These are phyloP conservation scores for Theileria sp. DNA, from an alignment of 169 alveolate species.

Conservation along the genomic window DNA sequence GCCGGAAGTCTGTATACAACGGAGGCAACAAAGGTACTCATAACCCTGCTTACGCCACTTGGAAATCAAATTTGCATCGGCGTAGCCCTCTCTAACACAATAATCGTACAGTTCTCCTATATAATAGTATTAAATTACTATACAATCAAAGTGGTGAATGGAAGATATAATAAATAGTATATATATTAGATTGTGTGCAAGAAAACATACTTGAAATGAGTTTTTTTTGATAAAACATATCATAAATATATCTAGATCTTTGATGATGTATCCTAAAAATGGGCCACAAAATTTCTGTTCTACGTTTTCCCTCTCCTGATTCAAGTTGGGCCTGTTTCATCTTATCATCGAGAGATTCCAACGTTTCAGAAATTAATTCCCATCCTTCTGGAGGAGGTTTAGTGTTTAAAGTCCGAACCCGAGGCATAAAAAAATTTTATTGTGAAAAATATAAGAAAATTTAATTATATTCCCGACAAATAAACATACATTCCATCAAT, in stretches of 20 bases:
- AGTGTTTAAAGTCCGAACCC: constrained; percentile 76
- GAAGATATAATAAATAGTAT: background rate
- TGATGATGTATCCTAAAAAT: constrained; percentile 94
- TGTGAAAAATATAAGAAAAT: background rate
- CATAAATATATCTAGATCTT: constrained; percentile 92
- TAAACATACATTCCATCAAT: background rate
- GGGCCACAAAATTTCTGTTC: constrained; percentile 95
- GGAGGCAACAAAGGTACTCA: constrained; percentile 94
- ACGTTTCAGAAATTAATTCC: constrained; percentile 90
- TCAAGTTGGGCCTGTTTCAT: constrained; percentile 95
- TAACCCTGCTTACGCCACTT: constrained; percentile 99
- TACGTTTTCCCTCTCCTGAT: constrained; percentile 92
- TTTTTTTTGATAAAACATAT: constrained; percentile 88
- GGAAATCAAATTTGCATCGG: constrained; percentile 94
- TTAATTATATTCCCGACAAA: constrained; percentile 7
- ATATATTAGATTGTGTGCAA: background rate
- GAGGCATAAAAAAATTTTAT: constrained; percentile 45
- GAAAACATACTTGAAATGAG: constrained; percentile 85
- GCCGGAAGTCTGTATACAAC: constrained; percentile 90
- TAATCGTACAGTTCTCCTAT: constrained; percentile 94
- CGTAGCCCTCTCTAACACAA: constrained; percentile 93
- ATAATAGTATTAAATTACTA: background rate
- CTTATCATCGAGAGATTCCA: constrained; percentile 88
- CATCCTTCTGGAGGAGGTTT: constrained; percentile 92
- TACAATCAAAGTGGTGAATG: background rate